Evolutionary conservation across 179 eudicot species (phyloP).

Genomic region (Spinacia oleracea): DNA sequence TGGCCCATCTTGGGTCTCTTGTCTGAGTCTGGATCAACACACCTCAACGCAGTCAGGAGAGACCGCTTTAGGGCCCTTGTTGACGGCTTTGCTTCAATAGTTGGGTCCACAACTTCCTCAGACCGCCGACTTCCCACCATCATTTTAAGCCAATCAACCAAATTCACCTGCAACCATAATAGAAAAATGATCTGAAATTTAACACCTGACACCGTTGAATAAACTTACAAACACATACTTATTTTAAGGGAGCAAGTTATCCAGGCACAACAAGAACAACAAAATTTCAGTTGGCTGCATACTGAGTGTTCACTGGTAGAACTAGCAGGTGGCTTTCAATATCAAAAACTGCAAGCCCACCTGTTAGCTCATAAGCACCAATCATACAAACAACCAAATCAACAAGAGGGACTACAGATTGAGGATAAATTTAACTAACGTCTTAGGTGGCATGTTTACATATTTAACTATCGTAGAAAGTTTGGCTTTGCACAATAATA

Average conservation of each 20-base stretch:
- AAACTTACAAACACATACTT: neutral
- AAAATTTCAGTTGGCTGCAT: neutral
- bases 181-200: neutral
- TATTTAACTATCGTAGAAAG: neutral
- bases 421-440: neutral
- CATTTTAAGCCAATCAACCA: slow-evolving; percentile 98
- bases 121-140: slow-evolving; percentile 95
- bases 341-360: neutral
- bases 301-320: neutral
- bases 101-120: slow-evolving; percentile 92
- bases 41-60: slow-evolving; percentile 85
- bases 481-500: neutral
- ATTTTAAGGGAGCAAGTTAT: neutral
- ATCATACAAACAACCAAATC: neutral
- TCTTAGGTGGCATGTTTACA: neutral
- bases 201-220: neutral
- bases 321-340: neutral
- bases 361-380: neutral
- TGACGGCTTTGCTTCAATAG: slow-evolving; percentile 71
- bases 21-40: slow-evolving; percentile 93
- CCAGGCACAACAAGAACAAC: neutral
- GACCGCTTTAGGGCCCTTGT: slow-evolving; percentile 88
- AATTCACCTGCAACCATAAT: slow-evolving; percentile 63
- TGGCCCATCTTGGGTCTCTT: slow-evolving; percentile 98
- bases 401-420: neutral